Evolutionary conservation across 805 yeast species (phyloP).

Genomic region (Komagataella populi): DNA sequence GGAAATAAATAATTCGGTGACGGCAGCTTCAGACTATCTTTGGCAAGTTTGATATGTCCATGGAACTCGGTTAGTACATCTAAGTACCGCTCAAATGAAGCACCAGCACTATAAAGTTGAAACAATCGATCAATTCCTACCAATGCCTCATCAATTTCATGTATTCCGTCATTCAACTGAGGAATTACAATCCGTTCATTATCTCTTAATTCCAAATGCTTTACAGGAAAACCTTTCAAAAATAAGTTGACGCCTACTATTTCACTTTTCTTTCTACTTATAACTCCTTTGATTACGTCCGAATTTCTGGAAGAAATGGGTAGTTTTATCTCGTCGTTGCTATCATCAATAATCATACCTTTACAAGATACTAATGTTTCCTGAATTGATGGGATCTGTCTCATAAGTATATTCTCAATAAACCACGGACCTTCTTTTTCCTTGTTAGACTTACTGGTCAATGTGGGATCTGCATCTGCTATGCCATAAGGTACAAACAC

Average conservation of each 20-base stretch:
- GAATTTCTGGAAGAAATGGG: constrained; percentile 43
- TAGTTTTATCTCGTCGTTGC: constrained; percentile 31
- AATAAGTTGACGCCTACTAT: constrained; percentile 32
- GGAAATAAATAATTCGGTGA: constrained; percentile 48
- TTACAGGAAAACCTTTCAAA: constrained; percentile 23
- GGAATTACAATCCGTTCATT: constrained; percentile 22
- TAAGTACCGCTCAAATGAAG: background rate
- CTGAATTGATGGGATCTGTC: constrained; percentile 30
- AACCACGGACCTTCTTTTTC: constrained; percentile 29
- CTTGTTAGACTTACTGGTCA: constrained; percentile 3
- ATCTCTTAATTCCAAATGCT: constrained; percentile 23
- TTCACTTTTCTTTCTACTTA: constrained; percentile 40
- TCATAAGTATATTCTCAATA: constrained; percentile 28
- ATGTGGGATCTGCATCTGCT: background rate
- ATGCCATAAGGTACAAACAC: background rate
- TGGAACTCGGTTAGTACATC: background rate
- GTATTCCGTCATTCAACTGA: constrained; percentile 24
- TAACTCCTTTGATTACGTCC: constrained; percentile 45
- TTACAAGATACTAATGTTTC: constrained; percentile 30
- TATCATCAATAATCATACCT: constrained; percentile 20
- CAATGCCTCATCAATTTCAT: constrained; percentile 27
- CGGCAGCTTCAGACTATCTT: constrained; percentile 31
- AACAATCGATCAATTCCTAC: constrained; percentile 23
- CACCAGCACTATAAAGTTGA: constrained; percentile 8
- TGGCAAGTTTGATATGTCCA: constrained; percentile 16